phyloP scores from a whole-genome alignment of 352 stramenopile species.

The Globisporangium cederbergense region DNA sequence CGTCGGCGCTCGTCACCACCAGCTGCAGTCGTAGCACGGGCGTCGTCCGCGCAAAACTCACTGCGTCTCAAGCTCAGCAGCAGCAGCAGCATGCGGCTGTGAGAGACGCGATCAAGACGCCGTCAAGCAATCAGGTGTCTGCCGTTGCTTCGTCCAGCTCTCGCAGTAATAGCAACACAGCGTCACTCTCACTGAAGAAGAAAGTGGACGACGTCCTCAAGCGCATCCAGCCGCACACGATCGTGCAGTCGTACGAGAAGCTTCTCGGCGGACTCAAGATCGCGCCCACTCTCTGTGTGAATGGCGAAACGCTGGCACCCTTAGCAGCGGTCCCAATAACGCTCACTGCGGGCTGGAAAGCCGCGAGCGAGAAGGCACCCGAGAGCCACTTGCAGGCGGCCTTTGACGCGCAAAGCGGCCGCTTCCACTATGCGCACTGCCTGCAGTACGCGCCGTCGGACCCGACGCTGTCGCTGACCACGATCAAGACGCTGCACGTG shows the following conservation, averaged over 20 bases:
- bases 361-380: slow-evolving; percentile 11
- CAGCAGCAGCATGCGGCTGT: background rate
- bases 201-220: slow-evolving; percentile 52
- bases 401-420: slow-evolving; percentile 24
- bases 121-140: background rate
- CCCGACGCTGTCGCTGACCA: slow-evolving; percentile 25
- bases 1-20: background rate
- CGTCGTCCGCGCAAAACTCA: background rate
- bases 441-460: slow-evolving; percentile 27
- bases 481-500: slow-evolving; percentile 26
- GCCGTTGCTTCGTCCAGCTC: too few species aligned
- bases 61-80: background rate
- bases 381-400: background rate
- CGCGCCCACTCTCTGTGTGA: slow-evolving; percentile 30
- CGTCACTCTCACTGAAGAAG: slow-evolving; percentile 18
- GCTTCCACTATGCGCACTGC: slow-evolving; percentile 35
- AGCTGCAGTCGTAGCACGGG: background rate
- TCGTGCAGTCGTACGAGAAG: slow-evolving; percentile 56
- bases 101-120: slow-evolving; percentile 12
- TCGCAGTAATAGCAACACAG: background rate
- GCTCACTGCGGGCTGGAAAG: slow-evolving; percentile 18
- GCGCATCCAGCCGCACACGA: slow-evolving; percentile 46
- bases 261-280: slow-evolving; percentile 28
- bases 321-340: slow-evolving; percentile 16
- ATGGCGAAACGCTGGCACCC: slow-evolving; percentile 28